Evolutionary conservation across 345 rosid species (phyloP), one percentile per base, ranked within the genome.

Genomic region (Lepidium aucheri): DNA sequence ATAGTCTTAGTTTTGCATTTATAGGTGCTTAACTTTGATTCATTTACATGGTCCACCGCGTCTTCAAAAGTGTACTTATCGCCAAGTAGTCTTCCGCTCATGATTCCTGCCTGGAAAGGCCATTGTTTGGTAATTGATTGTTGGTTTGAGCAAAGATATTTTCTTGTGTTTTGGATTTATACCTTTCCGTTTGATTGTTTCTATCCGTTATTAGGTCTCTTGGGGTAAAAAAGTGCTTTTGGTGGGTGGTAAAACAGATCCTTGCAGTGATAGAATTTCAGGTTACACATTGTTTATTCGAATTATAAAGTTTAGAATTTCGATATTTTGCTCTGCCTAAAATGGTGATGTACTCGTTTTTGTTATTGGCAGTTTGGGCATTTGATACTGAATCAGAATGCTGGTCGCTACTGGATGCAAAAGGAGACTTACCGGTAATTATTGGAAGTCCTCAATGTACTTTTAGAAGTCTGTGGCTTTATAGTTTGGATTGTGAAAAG

Each of bases 61-160:
- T 84, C 97, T 68, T 90, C 99, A 3, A 94, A 94, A 75, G 95
- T 84, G 59, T 94, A 83, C 81, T 74, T 88, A 80, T 90, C 99
- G 20, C 97, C 96, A 30, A 90, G 88, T 82, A 90, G 86, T 79
- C 79, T 94, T 59, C 96, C 99, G 14, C 69, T 94, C 34, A 94
- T 88, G 82, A 94, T 94, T 60, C 99, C 96, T 76, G 81, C 97
- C 33, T 90, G 99, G 96, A 91, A 74, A 76, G 99, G 99, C 78
- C 99, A 90, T 60, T 67, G 89, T 79, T 79, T 94, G 96, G 99
- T 94, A 87, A 32, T 13, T 67, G 13, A 49, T 50, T 57, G 17
- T 41, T 65, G 26, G 66, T 72, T 50, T 64, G 15, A 40, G 8
- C 26, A 16, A 73, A 35, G 4, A 60, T 17, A 33, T 51, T 20